Percentiles rank a stretch among this genome's conserved stretches.
These are phyloP conservation scores for Westerdykella aurantiaca DNA, from an alignment of 2,329 filamentous ascomycete species.

Conservation along the genomic window DNA sequence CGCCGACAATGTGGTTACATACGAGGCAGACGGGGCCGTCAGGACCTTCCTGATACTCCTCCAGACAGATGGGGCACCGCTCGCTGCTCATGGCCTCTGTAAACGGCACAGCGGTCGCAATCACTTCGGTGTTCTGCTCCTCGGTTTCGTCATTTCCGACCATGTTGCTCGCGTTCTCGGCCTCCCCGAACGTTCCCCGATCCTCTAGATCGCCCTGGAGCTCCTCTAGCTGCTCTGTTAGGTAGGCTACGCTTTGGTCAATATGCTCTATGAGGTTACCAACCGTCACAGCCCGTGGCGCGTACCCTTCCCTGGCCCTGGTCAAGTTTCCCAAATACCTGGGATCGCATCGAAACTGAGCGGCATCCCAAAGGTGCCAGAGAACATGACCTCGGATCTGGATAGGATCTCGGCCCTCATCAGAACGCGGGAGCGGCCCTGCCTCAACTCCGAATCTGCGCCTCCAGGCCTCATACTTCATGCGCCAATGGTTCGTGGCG, in stretches of 20 bases:
- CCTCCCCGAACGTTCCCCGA: not conserved
- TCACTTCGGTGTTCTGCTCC: not conserved
- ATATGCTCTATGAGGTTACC: too few relatives aligned
- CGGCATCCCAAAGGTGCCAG: too few relatives aligned
- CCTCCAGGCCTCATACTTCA: too few relatives aligned
- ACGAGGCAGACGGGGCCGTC: not conserved
- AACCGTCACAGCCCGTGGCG: too few relatives aligned
- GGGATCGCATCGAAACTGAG: too few relatives aligned
- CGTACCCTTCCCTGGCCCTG: too few relatives aligned
- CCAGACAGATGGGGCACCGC: not conserved
- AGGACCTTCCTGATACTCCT: not conserved
- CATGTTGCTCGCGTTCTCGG: not conserved
- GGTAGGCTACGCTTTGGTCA: not conserved
- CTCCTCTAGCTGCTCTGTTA: not conserved
- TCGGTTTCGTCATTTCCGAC: not conserved
- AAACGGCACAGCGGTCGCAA: not conserved
- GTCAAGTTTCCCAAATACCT: too few relatives aligned
- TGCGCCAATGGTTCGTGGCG: too few relatives aligned
- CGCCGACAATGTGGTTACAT: not conserved
- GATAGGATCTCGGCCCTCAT: too few relatives aligned
- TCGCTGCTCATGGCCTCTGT: not conserved
- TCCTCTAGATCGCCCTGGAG: not conserved
- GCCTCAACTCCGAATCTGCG: too few relatives aligned
- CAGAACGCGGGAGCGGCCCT: too few relatives aligned
- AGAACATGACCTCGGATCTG: too few relatives aligned